Evolutionary conservation across 345 rosid species (phyloP).

Genomic region (Geranium rotundifolium): DNA sequence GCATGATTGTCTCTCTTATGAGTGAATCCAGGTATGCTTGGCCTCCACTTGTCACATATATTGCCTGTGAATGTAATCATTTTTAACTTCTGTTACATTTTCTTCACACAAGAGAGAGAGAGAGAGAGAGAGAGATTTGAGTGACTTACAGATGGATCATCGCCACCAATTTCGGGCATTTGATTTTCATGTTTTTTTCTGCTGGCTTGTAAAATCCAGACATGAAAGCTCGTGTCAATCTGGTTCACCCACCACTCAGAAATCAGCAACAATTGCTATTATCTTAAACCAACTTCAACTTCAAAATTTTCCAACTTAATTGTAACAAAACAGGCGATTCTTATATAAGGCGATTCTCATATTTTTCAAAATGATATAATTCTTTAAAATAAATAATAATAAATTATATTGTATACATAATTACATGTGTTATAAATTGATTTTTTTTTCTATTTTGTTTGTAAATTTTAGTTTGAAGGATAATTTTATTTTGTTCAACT

Average conservation of each 20-base stretch:
- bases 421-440: too few species aligned
- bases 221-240: conserved; percentile 70
- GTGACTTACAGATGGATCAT: conserved; percentile 65
- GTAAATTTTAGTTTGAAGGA: too few species aligned
- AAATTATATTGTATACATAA: too few species aligned
- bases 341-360: too few species aligned
- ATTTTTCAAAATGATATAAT: too few species aligned
- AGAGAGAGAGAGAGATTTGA: conserved; percentile 1
- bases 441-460: too few species aligned
- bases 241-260: conserved; percentile 11
- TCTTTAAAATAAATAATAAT: too few species aligned
- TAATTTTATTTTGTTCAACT: too few species aligned
- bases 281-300: too few species aligned
- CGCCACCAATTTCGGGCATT: conserved; percentile 62
- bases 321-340: too few species aligned
- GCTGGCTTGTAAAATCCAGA: conserved; percentile 57
- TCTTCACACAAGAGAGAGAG: background rate
- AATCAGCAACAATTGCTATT: background rate
- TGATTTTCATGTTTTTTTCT: conserved; percentile 19
- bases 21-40: conserved; percentile 76
- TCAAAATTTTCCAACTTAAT: too few species aligned
- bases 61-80: conserved; percentile 49
- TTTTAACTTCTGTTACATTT: too few species aligned
- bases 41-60: conserved; percentile 68
- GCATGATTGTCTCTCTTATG: conserved; percentile 60